Evolutionary conservation across 2,329 filamentous ascomycete genomes (phyloP).

Genomic region (Arthroderma uncinatum): DNA sequence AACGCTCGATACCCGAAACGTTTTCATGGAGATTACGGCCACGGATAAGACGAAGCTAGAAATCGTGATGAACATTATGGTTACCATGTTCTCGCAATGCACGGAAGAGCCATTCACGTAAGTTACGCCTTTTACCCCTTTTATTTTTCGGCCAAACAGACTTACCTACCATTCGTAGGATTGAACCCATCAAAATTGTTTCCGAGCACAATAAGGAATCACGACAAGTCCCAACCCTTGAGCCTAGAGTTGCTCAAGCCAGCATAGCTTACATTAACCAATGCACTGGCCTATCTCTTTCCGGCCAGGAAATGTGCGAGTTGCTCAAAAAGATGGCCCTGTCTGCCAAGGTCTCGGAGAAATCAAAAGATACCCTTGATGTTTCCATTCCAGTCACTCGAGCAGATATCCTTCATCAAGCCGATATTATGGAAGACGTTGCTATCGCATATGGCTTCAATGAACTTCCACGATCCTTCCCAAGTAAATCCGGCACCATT

Average conservation of each 20-base stretch:
- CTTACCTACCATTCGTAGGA: slow-evolving; percentile 25
- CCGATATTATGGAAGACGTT: slow-evolving; percentile 97
- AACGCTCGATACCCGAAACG: slow-evolving; percentile 75
- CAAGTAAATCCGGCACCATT: slow-evolving; percentile 73
- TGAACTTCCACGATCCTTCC: slow-evolving; percentile 75
- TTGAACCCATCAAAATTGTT: slow-evolving; percentile 86
- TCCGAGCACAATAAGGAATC: slow-evolving; percentile 83
- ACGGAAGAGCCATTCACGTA: slow-evolving; percentile 73
- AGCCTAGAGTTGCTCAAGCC: slow-evolving; percentile 64
- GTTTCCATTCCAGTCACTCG: slow-evolving; percentile 78
- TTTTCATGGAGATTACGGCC: slow-evolving; percentile 95
- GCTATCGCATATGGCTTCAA: slow-evolving; percentile 98
- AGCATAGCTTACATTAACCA: slow-evolving; percentile 90
- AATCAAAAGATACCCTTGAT: slow-evolving; percentile 60
- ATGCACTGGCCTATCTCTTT: slow-evolving; percentile 71
- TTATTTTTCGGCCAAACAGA: neutral
- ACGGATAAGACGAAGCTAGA: slow-evolving; percentile 94
- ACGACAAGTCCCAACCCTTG: slow-evolving; percentile 67
- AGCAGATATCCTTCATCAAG: slow-evolving; percentile 90
- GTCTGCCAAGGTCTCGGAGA: slow-evolving; percentile 61
- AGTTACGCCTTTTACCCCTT: slow-evolving; percentile 12
- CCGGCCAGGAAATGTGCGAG: slow-evolving; percentile 62
- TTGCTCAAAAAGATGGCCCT: slow-evolving; percentile 84
- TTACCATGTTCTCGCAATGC: slow-evolving; percentile 94
- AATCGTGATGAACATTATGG: slow-evolving; percentile 88